These are phyloP conservation scores for Pisolithus sp. DNA, from an alignment of 768 basidiomycete species.

Conservation along the genomic window DNA sequence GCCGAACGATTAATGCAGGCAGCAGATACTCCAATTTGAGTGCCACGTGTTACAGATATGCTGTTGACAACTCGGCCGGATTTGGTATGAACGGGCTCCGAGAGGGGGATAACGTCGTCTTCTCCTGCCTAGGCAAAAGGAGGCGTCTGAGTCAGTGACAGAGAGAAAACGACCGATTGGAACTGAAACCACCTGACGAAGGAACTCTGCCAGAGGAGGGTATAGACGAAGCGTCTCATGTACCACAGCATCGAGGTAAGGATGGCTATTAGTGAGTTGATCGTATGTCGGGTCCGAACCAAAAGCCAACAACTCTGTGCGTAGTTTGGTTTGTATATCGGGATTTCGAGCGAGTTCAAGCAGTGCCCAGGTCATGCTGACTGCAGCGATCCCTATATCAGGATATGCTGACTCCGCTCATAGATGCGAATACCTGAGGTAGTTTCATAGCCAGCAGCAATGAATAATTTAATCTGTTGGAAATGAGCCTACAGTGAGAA, in stretches of 20 bases:
- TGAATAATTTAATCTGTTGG: conserved; percentile 30
- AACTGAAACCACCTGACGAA: conserved; percentile 7
- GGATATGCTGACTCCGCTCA: background rate
- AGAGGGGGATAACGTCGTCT: conserved; percentile 57
- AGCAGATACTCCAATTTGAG: conserved; percentile 38
- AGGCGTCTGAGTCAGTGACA: too few relatives aligned
- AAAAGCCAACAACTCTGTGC: conserved; percentile 42
- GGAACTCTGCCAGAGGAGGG: conserved; percentile 26
- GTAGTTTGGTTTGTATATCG: conserved; percentile 26
- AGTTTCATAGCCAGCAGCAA: conserved; percentile 36
- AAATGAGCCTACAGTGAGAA: background rate
- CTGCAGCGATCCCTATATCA: background rate
- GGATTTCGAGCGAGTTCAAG: conserved; percentile 35
- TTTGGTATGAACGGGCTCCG: conserved; percentile 35
- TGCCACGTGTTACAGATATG: conserved; percentile 48
- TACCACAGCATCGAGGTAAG: conserved; percentile 48
- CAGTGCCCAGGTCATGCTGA: background rate
- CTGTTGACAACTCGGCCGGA: conserved; percentile 17
- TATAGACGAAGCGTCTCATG: conserved; percentile 23
- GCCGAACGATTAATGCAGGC: conserved; percentile 42
- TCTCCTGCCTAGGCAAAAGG: conserved; percentile 30
- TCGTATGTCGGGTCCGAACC: conserved; percentile 47
- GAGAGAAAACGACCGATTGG: background rate
- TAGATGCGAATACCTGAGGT: conserved; percentile 27
- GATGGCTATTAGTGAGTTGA: conserved; percentile 41